A percentile compares a stretch with the other conserved stretches of the same genome.
Conservation (phyloP, 108 stramenopile species). For the Cyclostephanos invisitatus region DNA sequence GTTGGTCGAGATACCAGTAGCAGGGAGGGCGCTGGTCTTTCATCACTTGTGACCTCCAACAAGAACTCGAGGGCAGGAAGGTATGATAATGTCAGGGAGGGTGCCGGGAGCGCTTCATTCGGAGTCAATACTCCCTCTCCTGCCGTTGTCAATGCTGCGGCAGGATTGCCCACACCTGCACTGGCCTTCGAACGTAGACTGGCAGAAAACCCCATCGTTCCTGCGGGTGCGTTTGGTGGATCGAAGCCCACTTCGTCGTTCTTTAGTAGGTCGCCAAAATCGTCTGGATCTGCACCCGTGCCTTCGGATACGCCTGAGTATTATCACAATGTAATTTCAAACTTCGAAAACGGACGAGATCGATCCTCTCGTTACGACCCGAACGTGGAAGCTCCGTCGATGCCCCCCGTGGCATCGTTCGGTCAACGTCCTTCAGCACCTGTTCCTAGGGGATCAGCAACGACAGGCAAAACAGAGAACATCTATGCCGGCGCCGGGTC, state of each 20-base stretch:
- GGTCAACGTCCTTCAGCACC: conserved; percentile 21
- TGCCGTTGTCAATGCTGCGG: conserved; percentile 16
- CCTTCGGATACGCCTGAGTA: conserved; percentile 10
- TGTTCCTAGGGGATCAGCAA: conserved; percentile 3
- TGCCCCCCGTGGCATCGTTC: conserved; percentile 17
- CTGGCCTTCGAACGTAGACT: conserved; percentile 31
- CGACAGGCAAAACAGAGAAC: conserved; percentile 22
- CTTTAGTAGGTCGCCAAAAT: conserved; percentile 23
- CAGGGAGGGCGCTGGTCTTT: conserved; percentile 14
- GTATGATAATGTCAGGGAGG: conserved; percentile 16
- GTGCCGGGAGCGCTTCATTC: conserved; percentile 12
- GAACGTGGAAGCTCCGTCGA: conserved; percentile 11
- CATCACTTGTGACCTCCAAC: conserved; percentile 4
- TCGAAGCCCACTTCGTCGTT: conserved; percentile 25
- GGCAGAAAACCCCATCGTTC: conserved; percentile 36
- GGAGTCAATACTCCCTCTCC: conserved; percentile 27
- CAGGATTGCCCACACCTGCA: conserved; percentile 28
- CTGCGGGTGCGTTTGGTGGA: conserved; percentile 31
- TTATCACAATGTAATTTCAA: conserved; percentile 13
- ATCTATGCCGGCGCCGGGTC: conserved; percentile 36
- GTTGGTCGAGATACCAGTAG: conserved; percentile 1
- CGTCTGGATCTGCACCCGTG: conserved; percentile 2
- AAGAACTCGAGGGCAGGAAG: conserved; percentile 13
- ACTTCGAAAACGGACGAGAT: background rate
- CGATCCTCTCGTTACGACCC: no score